Conservation (phyloP, 2,329 filamentous ascomycete genomes). For the Coniochaeta sp. region DNA sequence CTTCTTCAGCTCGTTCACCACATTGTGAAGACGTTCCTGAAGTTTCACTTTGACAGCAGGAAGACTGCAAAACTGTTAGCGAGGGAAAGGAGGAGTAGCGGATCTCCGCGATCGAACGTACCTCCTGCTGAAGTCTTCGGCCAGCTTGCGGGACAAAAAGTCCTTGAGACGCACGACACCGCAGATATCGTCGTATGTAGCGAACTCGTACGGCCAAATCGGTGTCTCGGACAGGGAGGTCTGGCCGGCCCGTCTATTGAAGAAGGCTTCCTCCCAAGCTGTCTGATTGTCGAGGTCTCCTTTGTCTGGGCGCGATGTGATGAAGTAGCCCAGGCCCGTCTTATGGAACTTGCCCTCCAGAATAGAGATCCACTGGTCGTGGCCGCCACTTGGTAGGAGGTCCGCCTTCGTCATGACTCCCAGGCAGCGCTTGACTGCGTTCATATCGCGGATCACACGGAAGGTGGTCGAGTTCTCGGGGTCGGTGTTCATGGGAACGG, state of each 20-base stretch:
- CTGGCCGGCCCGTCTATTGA: constrained; percentile 27
- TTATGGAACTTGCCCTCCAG: constrained; percentile 54
- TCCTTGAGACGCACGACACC: constrained; percentile 46
- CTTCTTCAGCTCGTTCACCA: constrained; percentile 45
- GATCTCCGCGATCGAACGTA: constrained; percentile 15
- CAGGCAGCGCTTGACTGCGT: constrained; percentile 53
- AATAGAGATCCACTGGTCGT: constrained; percentile 55
- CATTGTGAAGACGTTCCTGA: constrained; percentile 36
- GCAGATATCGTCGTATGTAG: constrained; percentile 38
- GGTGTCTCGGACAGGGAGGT: constrained; percentile 19
- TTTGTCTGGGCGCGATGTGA: constrained; percentile 59
- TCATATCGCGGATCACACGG: constrained; percentile 50
- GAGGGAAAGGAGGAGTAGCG: not conserved
- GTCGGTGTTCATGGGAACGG: constrained; percentile 71
- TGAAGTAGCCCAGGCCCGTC: constrained; percentile 70
- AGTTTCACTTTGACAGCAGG: constrained; percentile 44
- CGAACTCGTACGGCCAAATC: constrained; percentile 43
- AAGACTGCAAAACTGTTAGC: constrained; percentile 10
- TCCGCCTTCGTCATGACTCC: constrained; percentile 86
- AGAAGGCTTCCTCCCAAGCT: constrained; percentile 45
- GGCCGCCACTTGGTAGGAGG: constrained; percentile 47
- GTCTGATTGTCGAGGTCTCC: constrained; percentile 46
- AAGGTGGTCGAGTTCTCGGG: constrained; percentile 68
- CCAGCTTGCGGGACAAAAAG: constrained; percentile 45
- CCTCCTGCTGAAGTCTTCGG: constrained; percentile 46